Evolutionary conservation across 768 basidiomycete genomes (phyloP).

Genomic region (Mycena indigotica): DNA sequence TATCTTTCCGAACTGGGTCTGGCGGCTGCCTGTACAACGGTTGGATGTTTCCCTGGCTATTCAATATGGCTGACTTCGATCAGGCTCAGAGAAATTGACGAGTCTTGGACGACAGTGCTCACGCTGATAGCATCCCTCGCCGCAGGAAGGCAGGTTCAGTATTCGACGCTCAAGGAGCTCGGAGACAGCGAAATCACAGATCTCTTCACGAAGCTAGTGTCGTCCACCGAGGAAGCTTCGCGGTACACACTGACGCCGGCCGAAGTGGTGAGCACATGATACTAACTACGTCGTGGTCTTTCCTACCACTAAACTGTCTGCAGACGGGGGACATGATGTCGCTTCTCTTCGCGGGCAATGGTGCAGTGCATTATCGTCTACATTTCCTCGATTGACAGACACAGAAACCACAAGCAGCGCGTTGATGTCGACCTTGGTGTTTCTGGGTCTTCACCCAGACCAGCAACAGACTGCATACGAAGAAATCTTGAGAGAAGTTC

Average conservation of each 20-base stretch:
- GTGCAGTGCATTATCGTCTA: slow-evolving; percentile 12
- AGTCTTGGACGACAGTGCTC: slow-evolving; percentile 13
- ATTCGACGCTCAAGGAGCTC: not conserved
- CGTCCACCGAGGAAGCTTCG: slow-evolving; percentile 9
- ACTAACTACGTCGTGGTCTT: no score
- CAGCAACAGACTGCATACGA: slow-evolving; percentile 33
- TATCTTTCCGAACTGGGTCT: slow-evolving; percentile 15
- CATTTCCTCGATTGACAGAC: not conserved
- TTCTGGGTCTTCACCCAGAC: slow-evolving; percentile 33
- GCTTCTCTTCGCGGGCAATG: slow-evolving; percentile 41
- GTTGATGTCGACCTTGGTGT: slow-evolving; percentile 31
- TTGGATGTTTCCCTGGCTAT: not conserved
- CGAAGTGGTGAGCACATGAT: slow-evolving; percentile 12
- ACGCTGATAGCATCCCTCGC: slow-evolving; percentile 7
- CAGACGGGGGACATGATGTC: slow-evolving; percentile 33
- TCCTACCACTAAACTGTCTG: not conserved
- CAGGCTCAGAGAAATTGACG: slow-evolving; percentile 6
- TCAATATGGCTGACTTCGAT: not conserved
- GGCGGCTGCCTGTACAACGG: slow-evolving; percentile 8
- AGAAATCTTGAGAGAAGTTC: slow-evolving; percentile 23
- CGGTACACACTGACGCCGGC: slow-evolving; percentile 3
- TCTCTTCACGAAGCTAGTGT: slow-evolving; percentile 15
- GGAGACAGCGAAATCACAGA: slow-evolving; percentile 3
- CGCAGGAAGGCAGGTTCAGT: slow-evolving; percentile 5
- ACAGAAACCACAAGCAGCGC: slow-evolving; percentile 34